Evolutionary conservation across 805 yeast species (phyloP).

Genomic region (Nakazawaea ishiwadae): DNA sequence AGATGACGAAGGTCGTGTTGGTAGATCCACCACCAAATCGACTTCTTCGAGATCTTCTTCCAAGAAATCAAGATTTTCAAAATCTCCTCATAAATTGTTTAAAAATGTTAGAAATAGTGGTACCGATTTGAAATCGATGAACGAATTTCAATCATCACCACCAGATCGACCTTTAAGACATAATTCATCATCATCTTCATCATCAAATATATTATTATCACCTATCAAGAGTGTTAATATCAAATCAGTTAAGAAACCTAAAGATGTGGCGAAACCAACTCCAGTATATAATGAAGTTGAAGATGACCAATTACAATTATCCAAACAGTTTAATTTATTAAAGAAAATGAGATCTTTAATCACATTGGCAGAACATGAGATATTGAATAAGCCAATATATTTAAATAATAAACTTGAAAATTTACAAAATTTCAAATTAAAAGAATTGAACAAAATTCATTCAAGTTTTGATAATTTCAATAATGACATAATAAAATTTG

Average conservation of each 20-base stretch:
- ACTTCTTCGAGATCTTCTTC: constrained; percentile 11
- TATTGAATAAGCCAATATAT: constrained; percentile 3
- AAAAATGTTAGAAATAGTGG: background rate
- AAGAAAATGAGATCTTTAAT: constrained; percentile 19
- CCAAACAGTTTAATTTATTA: constrained; percentile 12
- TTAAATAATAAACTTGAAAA: background rate
- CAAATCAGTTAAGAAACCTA: constrained; percentile 1
- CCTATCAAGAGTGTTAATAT: constrained; percentile 14
- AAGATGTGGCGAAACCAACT: background rate
- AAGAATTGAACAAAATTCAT: constrained; percentile 12
- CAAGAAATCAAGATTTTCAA: constrained; percentile 9
- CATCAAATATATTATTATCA: constrained; percentile 6
- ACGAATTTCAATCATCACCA: constrained; percentile 3
- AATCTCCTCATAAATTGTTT: no score
- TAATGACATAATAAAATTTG: constrained; percentile 6
- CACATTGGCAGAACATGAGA: constrained; percentile 1
- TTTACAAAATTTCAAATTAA: background rate
- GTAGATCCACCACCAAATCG: constrained; percentile 1
- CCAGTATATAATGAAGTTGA: constrained; percentile 3
- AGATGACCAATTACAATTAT: constrained; percentile 6
- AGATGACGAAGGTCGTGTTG: constrained; percentile 8
- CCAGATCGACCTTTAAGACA: constrained; percentile 17
- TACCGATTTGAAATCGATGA: background rate
- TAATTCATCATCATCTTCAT: constrained; percentile 9
- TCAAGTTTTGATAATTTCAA: constrained; percentile 19